Evolutionary conservation across 2,329 filamentous ascomycete species (phyloP), one percentile per base, ranked within the genome.

Genomic region (Talaromyces sp.): DNA sequence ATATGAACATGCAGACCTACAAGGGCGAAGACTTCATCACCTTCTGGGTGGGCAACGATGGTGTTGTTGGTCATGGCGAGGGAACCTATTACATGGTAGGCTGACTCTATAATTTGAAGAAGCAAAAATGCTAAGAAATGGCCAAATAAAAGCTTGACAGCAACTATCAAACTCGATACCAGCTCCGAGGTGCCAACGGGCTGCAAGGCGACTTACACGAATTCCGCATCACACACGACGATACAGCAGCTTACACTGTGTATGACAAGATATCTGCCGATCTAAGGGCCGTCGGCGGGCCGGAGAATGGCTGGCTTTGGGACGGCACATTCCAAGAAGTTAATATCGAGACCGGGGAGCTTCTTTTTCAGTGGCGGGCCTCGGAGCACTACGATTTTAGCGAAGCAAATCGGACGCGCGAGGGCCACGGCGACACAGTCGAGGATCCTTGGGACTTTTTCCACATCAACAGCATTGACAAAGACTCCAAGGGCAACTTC

Each of bases 401-500:
- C 14, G 70, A 73, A 26, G 62, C 62, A 10, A 62, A 64, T 43
- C 63, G 68, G 26, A 58, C 58, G 17, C 61, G 58, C 35, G 65
- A 68, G 46, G 64, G 61, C 6, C 58, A 63, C 13, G 69, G 68
- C 11, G 61, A 62, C 17, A 60, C 32, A n/a, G 14, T 62, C 55
- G 56, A 58, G 2, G 21, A 62, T 8, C 66, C 80, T 1, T 84
- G 78, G 75, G 82, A 84, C 64, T 84, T 80, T 69, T 83, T 83
- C 70, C 82, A 84, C 68, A 78, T 84, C 68, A 84, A 83, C 68
- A 81, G 81, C 41, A 71, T 85, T 27, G 79, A 83, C 65, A 84
- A 84, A 66, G 78, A 80, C 58, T 65, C 69, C 0, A 65, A 75
- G 0, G 81, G 81, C 6, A 80, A 85, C 65, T 86, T 82, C 60